Evolutionary conservation across 2,329 filamentous ascomycete genomes (phyloP).

Genomic region (Aspergillus versicolor): DNA sequence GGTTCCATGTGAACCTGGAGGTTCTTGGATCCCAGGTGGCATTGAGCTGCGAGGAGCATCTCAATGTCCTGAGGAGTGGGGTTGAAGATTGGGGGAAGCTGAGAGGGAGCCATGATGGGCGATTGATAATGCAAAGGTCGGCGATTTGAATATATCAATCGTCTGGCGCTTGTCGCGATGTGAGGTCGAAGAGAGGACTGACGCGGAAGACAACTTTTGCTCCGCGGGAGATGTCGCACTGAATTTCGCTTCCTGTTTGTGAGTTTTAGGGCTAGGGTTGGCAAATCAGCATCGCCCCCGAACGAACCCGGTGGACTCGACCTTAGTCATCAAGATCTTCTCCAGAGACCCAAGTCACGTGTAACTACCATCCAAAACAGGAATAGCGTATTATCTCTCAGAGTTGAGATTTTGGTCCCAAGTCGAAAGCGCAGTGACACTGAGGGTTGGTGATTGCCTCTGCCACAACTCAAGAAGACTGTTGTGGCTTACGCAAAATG

Average conservation of each 20-base stretch:
- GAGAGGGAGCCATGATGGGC: conserved; percentile 88
- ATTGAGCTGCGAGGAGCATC: conserved; percentile 96
- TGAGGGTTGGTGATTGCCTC: not conserved
- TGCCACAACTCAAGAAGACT: not conserved
- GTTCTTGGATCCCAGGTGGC: conserved; percentile 98
- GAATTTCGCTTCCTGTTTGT: conserved; percentile 42
- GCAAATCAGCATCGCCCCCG: conserved; percentile 12
- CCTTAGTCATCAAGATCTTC: not conserved
- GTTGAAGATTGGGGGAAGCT: conserved; percentile 94
- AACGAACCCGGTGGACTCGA: not conserved
- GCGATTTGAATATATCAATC: conserved; percentile 45
- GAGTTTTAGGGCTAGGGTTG: conserved; percentile 41
- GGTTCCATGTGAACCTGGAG: conserved; percentile 99
- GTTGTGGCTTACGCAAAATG: conserved; percentile 52
- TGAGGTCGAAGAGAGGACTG: conserved; percentile 32
- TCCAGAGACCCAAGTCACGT: conserved; percentile 18
- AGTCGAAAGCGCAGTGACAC: not conserved
- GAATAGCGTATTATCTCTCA: conserved; percentile 31
- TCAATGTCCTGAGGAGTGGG: conserved; percentile 98
- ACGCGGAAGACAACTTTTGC: conserved; percentile 30
- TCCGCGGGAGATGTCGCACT: conserved; percentile 24
- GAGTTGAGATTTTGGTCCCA: conserved; percentile 24
- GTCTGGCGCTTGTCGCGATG: conserved; percentile 45
- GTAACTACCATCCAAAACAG: not conserved
- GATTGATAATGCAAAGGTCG: conserved; percentile 46